Percentiles rank a stretch among this genome's conserved stretches.
These are phyloP conservation scores for Astrothelium macrocarpum DNA, from an alignment of 495 filamentous ascomycete genomes.

Conservation along the genomic window DNA sequence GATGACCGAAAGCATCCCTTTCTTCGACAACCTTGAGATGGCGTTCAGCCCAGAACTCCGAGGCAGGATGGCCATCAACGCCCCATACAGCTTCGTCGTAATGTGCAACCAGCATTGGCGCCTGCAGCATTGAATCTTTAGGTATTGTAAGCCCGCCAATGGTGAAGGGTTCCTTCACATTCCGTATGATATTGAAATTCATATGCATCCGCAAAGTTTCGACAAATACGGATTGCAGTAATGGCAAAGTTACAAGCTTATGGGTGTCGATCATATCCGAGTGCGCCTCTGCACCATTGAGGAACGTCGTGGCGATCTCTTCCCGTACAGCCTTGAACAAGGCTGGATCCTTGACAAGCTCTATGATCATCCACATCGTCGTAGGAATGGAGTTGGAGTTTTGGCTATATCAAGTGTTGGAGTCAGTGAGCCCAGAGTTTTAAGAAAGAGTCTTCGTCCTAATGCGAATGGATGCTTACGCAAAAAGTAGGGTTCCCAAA, in stretches of 20 bases:
- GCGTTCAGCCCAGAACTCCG: neutral
- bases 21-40: neutral
- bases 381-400: neutral
- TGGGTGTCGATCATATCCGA: neutral
- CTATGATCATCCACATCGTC: neutral
- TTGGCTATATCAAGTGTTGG: neutral
- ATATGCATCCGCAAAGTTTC: neutral
- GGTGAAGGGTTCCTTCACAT: neutral
- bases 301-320: neutral
- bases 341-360: neutral
- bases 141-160: neutral
- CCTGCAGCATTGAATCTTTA: neutral
- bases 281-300: neutral
- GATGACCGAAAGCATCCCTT: neutral
- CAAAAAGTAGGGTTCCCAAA: neutral
- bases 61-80: neutral
- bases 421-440: neutral
- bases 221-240: neutral
- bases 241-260: neutral
- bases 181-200: neutral
- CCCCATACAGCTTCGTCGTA: neutral
- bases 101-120: neutral
- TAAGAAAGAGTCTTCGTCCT: neutral
- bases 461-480: neutral
- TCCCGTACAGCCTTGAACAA: neutral